Base-by-base conservation (phyloP, 768 basidiomycete species). In the Baorangia bicolor region DNA sequence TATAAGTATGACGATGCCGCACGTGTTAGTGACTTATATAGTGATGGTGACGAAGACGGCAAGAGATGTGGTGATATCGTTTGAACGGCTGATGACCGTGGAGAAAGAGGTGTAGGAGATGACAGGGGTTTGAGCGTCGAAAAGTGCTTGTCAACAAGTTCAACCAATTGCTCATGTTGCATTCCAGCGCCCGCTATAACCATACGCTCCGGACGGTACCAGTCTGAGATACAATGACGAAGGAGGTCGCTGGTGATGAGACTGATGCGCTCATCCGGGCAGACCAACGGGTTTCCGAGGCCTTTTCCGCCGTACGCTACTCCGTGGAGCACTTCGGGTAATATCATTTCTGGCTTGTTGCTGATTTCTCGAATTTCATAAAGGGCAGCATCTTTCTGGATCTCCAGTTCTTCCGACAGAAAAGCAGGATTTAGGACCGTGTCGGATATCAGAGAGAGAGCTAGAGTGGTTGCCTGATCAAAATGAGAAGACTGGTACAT, bases 401-500 rank as follows among this genome's bases (percentile, higher is more conserved):
- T 82, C 27, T 85, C 84, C 40, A 99, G 75, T 73, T 98, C 97
- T 50, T 91, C 90, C 0, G 77, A 73, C 20, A 81, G 71, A 69
- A 97, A 86, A 2, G 84, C 74, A 11, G 97, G 84, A 66, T 92
- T 84, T 52, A 88, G 78, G 46, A 92, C 86, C 16, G 95, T 96
- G 72, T 98, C 95, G 33, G 95, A 84, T 56, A 99, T 92, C 58
- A 98, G 82, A 27, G 89, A 88, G 47, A 99, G 69, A 12, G 94
- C 93, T 8, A 85, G 78, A 1, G 90, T 85, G 2, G 94, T 92
- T 38, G 85, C 85, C 57, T 85, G 77, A 61, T 93, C 86, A 67
- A 94, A 95, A 70, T 96, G 90, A 37, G 94, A 92, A 12, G 96
- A 96, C 73, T 98, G 97, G 69, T 98, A 99, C 90, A 97, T 92